phyloP scores from a whole-genome alignment of 2,329 filamentous ascomycete genomes.

The Fusarium temperatum region DNA sequence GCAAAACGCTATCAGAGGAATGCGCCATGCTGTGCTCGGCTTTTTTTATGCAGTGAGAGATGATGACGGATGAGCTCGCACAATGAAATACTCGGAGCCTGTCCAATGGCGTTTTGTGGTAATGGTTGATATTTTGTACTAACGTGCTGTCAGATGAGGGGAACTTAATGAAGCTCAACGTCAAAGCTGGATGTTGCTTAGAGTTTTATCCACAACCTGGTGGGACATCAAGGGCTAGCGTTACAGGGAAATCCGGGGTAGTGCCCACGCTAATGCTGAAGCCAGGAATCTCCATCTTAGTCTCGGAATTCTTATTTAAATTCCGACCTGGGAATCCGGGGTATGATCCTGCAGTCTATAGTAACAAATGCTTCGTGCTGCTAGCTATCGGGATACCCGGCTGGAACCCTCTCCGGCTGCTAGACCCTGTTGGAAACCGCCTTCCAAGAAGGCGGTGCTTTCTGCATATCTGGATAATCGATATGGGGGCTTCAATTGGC shows the following conservation, averaged over 20 bases:
- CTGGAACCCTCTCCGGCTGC: fast-evolving
- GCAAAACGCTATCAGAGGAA: fast-evolving
- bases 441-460: fast-evolving
- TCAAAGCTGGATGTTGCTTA: fast-evolving
- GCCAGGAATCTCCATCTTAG: neutral
- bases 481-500: fast-evolving
- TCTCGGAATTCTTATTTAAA: neutral
- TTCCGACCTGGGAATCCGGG: neutral
- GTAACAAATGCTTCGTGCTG: fast-evolving
- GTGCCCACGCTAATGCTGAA: neutral
- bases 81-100: neutral
- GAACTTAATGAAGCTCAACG: fast-evolving
- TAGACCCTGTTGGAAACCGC: fast-evolving
- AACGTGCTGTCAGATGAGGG: fast-evolving
- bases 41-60: neutral
- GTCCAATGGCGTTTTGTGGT: fast-evolving
- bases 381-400: neutral
- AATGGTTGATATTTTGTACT: fast-evolving
- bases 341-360: fast-evolving
- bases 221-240: fast-evolving
- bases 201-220: neutral
- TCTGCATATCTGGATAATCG: fast-evolving
- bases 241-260: neutral
- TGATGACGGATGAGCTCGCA: too few species aligned
- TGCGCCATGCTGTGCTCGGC: neutral